Base-by-base conservation (phyloP, 805 yeast genomes). In the Kazachstania taianensis region DNA sequence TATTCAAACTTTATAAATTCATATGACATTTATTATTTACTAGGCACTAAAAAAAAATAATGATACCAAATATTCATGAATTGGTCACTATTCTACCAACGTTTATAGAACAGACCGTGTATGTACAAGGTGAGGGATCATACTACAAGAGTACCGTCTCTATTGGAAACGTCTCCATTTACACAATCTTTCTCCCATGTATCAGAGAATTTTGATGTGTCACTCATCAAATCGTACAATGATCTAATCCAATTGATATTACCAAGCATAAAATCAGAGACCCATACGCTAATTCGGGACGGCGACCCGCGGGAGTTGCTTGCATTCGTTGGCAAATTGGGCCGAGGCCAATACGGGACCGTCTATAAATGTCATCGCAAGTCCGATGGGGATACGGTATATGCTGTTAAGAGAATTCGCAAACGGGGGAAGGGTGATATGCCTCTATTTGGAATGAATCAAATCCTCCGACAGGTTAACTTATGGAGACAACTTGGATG, bases 321-420 rank as follows among this genome's bases (percentile, higher is more conserved):
- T 28, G 34, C 38, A 7, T 20, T 54, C 12, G 47, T 42, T 0
- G 32, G 45, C 5, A 34, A 44, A 9, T 34, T 55, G 8, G 62
- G 62, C 1, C 40, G 37, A 16, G 62, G 62, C 3, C 61, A 57
- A 37, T 57, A 45, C 41, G 59, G 60, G 5, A 51, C 53, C 33
- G 61, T 57, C 2, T 53, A 49, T 30, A 48, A 49, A 35, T 56
- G 55, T 4, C 13, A 33, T 5, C 4, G 22, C 2, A 31, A 28
- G 16, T n/a, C 12, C 12, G 12, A 22, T 9, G 25, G 23, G 10
- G 36, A 34, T 4, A 34, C 33, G 5, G 15, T 43, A 1, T 52
- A 52, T 2, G 63, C 63, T 1, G 33, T 59, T 5, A 59, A 59
- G 29, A 44, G 46, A 19, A 51, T 53, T 10, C 39, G 49, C 10